Evolutionary conservation across 768 basidiomycete species (phyloP).

Genomic region (Macrolepiota dolichaula): DNA sequence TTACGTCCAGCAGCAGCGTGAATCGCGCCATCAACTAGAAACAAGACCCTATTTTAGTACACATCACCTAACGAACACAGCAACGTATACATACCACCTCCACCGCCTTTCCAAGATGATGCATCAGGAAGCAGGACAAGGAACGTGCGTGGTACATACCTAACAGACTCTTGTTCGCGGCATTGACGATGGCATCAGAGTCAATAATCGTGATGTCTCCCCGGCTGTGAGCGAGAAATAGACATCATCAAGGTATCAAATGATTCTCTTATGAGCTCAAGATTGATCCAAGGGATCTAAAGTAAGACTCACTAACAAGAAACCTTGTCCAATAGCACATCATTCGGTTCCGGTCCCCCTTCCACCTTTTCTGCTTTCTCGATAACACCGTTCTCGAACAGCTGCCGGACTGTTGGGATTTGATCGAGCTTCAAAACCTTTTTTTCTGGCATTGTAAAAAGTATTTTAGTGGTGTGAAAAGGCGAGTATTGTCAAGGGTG

Average conservation of each 20-base stretch:
- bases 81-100: constrained; percentile 53
- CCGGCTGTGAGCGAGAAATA: constrained; percentile 40
- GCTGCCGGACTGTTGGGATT: constrained; percentile 53
- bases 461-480: background rate
- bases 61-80: background rate
- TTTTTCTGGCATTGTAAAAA: background rate
- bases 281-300: background rate
- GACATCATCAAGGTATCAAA: background rate
- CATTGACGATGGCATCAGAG: constrained; percentile 78
- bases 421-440: constrained; percentile 27
- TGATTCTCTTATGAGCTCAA: background rate
- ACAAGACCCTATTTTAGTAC: background rate
- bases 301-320: background rate
- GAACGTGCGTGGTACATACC: constrained; percentile 44
- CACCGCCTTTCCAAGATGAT: constrained; percentile 52
- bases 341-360: background rate
- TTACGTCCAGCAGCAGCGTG: constrained; percentile 69
- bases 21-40: constrained; percentile 77
- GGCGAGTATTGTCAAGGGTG: background rate
- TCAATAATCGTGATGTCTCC: constrained; percentile 76
- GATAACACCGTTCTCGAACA: constrained; percentile 45
- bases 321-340: constrained; percentile 6
- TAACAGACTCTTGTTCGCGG: constrained; percentile 69
- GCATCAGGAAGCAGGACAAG: background rate
- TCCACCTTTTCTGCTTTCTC: constrained; percentile 11